These are phyloP conservation scores for Quercus alba DNA, from an alignment of 306 rosid species.

Conservation along the genomic window DNA sequence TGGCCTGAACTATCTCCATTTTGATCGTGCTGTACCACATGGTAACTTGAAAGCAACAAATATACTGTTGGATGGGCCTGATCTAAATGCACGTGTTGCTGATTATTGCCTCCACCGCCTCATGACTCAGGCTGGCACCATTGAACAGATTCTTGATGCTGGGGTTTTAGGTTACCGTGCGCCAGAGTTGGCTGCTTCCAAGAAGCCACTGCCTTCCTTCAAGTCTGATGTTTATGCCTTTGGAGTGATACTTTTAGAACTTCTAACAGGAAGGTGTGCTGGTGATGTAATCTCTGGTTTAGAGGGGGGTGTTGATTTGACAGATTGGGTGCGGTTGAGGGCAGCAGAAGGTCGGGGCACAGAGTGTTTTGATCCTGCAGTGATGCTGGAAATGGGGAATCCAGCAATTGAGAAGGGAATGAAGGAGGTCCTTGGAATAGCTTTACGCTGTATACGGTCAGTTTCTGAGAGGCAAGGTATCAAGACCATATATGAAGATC, in stretches of 20 bases:
- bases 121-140: slow-evolving; percentile 95
- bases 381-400: slow-evolving; percentile 62
- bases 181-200: slow-evolving; percentile 90
- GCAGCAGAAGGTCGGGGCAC: slow-evolving; percentile 84
- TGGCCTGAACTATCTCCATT: slow-evolving; percentile 99
- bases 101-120: slow-evolving; percentile 99
- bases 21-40: slow-evolving; percentile 97
- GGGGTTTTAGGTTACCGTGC: slow-evolving; percentile 94
- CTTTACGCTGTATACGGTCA: slow-evolving; percentile 68
- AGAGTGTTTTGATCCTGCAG: slow-evolving; percentile 72
- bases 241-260: slow-evolving; percentile 86
- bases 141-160: slow-evolving; percentile 93
- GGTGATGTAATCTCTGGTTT: slow-evolving; percentile 89
- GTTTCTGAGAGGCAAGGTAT: slow-evolving; percentile 91
- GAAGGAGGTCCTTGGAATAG: slow-evolving; percentile 88
- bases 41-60: slow-evolving; percentile 96
- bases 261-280: slow-evolving; percentile 92
- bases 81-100: slow-evolving; percentile 87
- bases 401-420: slow-evolving; percentile 80
- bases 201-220: slow-evolving; percentile 93
- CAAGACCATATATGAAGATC: slow-evolving; percentile 92
- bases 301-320: slow-evolving; percentile 81
- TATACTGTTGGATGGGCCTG: slow-evolving; percentile 78
- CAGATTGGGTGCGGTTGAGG: slow-evolving; percentile 82
- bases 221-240: slow-evolving; percentile 97